A percentile compares a stretch with the other conserved stretches of the same genome.
Conservation (phyloP, 2,329 filamentous ascomycete species). For the Cytospora schulzeri region DNA sequence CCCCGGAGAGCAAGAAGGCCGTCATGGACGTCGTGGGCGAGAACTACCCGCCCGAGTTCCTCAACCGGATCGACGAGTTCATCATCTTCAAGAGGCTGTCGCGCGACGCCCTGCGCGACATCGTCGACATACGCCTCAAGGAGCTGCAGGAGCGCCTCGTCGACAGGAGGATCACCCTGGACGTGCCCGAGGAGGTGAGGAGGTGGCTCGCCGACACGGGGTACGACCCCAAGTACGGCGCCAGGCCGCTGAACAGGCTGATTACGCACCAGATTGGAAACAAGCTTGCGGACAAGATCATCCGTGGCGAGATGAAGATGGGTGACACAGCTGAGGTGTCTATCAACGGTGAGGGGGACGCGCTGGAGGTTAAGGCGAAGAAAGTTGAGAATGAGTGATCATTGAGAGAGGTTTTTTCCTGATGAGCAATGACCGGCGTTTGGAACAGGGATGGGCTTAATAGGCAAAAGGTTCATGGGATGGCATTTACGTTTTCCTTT, state of each 20-base stretch:
- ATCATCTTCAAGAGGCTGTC: constrained; percentile 92
- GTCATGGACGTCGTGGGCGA: constrained; percentile 86
- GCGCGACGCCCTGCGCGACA: constrained; percentile 76
- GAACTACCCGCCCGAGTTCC: constrained; percentile 84
- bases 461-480: not conserved
- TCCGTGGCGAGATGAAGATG: constrained; percentile 76
- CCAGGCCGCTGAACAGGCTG: constrained; percentile 84
- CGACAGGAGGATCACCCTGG: constrained; percentile 78
- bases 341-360: constrained; percentile 64
- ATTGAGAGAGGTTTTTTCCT: not conserved
- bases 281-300: constrained; percentile 86
- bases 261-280: constrained; percentile 92
- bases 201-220: constrained; percentile 87
- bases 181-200: constrained; percentile 71
- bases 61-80: constrained; percentile 96
- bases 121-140: constrained; percentile 86
- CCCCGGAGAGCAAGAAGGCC: constrained; percentile 70
- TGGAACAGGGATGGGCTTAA: not conserved
- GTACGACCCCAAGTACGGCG: constrained; percentile 90
- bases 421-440: constrained; percentile 8
- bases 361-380: constrained; percentile 51
- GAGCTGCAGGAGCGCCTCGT: constrained; percentile 84
- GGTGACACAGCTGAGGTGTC: constrained; percentile 74
- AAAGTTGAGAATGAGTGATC: not conserved
- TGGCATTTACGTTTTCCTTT: constrained; percentile 1